Evolutionary conservation across 192 early-diverging fungal species (phyloP), one percentile per base, ranked within the genome.

Genomic region (Dissophora ornata): DNA sequence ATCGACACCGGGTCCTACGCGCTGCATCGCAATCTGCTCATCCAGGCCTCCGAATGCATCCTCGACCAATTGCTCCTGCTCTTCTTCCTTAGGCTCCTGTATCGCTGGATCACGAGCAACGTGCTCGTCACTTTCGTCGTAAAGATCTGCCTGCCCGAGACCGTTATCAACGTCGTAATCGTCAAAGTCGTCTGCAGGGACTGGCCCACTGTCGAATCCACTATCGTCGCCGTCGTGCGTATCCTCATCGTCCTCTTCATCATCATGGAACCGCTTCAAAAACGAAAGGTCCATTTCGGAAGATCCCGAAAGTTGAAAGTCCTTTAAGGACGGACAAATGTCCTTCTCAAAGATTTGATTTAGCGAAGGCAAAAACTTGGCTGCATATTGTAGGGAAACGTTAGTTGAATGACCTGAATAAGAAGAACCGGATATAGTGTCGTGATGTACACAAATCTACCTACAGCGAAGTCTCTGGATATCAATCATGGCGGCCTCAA

Each of bases 241-340:
- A 15, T 42, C 42, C 3, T 47, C 48, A 8, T 26, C 49, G 24
- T 78, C 70, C 5, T 81, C 71, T 0, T 71, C 68, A 5, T 80
- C 82, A 18, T 68, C 69, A 19, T 87, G 80, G 38, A 79, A 63
- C 33, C 85, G 78, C 47, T 84, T 85, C 26, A 87, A 75, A 30
- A 87, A 80, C 30, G 83, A 80, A 81, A 88, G 84, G 63, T 90
- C 87, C 46, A 88, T 69, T 36, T 84, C 82, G 6, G 89, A 81
- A 21, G 87, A 80, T 44, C 84, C 80, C 11, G 84, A 77, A 64
- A 95, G 89, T 57, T 89, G 85, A 82, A 94, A 94, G 55, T 83
- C 81, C 19, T 87, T 86, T 36, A 94, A 81, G 3, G 90, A 87
- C 0, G 91, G 91, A 56, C 92, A 94, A 42, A 94, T 81, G 21